Evolutionary conservation across 2,329 filamentous ascomycete species (phyloP).

Genomic region (Diplodia intermedia): DNA sequence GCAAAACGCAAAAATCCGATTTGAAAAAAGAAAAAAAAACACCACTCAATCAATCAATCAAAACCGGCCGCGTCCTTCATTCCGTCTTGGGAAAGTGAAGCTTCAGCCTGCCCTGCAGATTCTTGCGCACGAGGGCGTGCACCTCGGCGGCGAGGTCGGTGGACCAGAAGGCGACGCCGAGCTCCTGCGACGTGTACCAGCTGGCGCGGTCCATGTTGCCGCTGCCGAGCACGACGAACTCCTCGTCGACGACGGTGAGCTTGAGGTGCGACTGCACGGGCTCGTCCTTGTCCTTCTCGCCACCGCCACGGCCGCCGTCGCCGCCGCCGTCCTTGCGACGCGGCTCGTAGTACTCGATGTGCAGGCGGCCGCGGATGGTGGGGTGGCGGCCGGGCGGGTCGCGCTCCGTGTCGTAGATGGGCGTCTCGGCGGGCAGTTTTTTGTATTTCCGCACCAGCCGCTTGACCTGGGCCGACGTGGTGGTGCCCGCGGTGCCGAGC

Average conservation of each 20-base stretch:
- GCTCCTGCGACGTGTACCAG: conserved; percentile 86
- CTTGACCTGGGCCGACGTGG: conserved; percentile 69
- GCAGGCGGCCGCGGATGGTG: conserved; percentile 56
- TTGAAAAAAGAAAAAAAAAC: too few species aligned
- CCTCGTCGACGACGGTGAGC: conserved; percentile 73
- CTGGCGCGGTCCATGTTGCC: conserved; percentile 86
- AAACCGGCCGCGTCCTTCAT: background rate
- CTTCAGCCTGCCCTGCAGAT: conserved; percentile 21
- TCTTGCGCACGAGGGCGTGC: conserved; percentile 10
- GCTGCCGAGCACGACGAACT: conserved; percentile 74
- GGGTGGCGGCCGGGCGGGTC: conserved; percentile 51
- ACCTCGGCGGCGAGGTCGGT: conserved; percentile 18
- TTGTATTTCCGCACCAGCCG: conserved; percentile 65
- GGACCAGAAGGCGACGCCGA: conserved; percentile 66
- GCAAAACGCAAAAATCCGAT: background rate
- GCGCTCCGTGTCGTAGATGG: conserved; percentile 48
- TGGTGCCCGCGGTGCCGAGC: conserved; percentile 78
- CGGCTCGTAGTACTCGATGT: conserved; percentile 65
- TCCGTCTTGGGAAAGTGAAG: conserved; percentile 20
- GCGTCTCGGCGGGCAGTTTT: conserved; percentile 37
- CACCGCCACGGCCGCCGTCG: too few species aligned
- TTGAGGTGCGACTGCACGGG: conserved; percentile 81
- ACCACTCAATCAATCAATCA: too few species aligned
- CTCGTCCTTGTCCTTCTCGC: conserved; percentile 49
- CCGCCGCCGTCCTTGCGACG: conserved; percentile 35